phyloP scores from a whole-genome alignment of 1,284 basidiomycete genomes.

The Pascua guehoae region DNA sequence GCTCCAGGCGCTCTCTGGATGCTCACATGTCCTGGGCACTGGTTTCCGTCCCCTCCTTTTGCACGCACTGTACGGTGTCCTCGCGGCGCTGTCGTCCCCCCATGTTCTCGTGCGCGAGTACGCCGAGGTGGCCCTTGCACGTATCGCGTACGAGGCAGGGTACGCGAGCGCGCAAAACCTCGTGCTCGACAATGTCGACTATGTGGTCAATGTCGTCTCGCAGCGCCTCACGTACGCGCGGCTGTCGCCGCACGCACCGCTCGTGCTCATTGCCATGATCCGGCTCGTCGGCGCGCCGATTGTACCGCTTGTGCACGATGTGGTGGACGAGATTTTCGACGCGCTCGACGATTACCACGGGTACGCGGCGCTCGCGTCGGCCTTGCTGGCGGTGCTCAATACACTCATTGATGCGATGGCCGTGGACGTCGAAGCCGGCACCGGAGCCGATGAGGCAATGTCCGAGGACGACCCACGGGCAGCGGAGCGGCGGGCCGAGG shows the following conservation, averaged over 20 bases:
- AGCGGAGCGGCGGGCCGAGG: conserved; percentile 24
- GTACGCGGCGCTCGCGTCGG: conserved; percentile 57
- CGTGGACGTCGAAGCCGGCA: conserved; percentile 58
- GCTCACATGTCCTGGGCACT: conserved; percentile 57
- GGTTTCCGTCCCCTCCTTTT: conserved; percentile 66
- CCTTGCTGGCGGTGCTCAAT: conserved; percentile 64
- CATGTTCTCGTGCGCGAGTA: conserved; percentile 63
- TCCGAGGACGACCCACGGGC: neutral
- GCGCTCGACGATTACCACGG: conserved; percentile 89
- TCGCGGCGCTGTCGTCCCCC: conserved; percentile 74
- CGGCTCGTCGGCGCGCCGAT: conserved; percentile 78
- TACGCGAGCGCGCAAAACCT: conserved; percentile 80
- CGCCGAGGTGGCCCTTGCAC: conserved; percentile 65
- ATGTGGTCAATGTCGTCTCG: conserved; percentile 81
- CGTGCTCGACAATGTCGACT: conserved; percentile 87
- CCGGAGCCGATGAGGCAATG: conserved; percentile 14
- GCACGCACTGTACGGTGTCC: conserved; percentile 72
- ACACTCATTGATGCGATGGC: conserved; percentile 80
- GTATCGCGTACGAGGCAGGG: conserved; percentile 65
- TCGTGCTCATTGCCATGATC: conserved; percentile 74
- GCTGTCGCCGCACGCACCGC: conserved; percentile 58
- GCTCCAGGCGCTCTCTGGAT: conserved; percentile 68
- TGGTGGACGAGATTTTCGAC: conserved; percentile 93
- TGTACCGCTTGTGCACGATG: conserved; percentile 78
- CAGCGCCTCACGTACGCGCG: conserved; percentile 70